Conservation (phyloP, 2,329 filamentous ascomycete genomes). For the Neurospora sp. region DNA sequence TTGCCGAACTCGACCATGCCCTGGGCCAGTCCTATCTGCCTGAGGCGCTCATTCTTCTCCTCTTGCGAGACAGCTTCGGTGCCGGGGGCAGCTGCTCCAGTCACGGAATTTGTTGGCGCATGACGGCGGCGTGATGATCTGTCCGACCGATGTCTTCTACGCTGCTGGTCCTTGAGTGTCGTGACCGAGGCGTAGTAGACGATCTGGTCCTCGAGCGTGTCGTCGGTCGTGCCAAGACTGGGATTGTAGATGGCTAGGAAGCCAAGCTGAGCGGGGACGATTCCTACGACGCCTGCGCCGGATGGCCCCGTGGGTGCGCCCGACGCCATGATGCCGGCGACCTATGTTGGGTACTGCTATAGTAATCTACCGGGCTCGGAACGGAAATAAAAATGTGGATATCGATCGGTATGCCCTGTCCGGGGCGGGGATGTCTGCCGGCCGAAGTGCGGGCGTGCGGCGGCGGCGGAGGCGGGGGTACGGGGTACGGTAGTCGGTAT, state of each 20-base stretch:
- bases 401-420: neutral
- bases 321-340: neutral
- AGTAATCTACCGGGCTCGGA: neutral
- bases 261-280: slow-evolving; percentile 72
- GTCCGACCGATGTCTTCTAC: slow-evolving; percentile 28
- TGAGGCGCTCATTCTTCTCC: slow-evolving; percentile 73
- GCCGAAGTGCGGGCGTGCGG: neutral
- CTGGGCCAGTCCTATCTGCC: slow-evolving; percentile 92
- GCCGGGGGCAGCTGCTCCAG: slow-evolving; percentile 24
- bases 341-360: neutral
- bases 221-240: slow-evolving; percentile 43
- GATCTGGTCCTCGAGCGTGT: slow-evolving; percentile 70
- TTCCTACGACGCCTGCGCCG: slow-evolving; percentile 2
- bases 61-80: slow-evolving; percentile 42
- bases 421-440: neutral
- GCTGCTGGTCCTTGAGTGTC: slow-evolving; percentile 29
- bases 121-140: neutral
- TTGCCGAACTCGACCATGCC: slow-evolving; percentile 91
- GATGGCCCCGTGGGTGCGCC: neutral
- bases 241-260: slow-evolving; percentile 96
- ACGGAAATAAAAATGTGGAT: neutral
- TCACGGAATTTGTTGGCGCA: neutral
- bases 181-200: slow-evolving; percentile 76
- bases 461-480: neutral
- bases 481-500: neutral